Conservation (phyloP, 441 rosid species). For the Croton setiger region DNA sequence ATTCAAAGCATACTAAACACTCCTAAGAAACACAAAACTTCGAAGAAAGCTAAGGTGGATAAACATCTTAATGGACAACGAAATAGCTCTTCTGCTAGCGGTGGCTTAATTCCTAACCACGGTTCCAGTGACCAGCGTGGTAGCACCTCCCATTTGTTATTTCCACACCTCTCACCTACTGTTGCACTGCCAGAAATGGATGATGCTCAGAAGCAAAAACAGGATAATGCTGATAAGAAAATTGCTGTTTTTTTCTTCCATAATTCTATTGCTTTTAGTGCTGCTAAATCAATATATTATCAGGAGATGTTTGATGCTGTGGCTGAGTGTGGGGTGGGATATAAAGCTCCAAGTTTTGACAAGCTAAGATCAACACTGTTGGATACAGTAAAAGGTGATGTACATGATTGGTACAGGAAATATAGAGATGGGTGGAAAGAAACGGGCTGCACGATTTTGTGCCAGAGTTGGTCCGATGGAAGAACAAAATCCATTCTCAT, state of each 20-base stretch:
- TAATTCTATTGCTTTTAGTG: slow-evolving; percentile 47
- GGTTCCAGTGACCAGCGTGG: slow-evolving; percentile 43
- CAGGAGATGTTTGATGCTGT: slow-evolving; percentile 56
- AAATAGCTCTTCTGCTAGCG: slow-evolving; percentile 45
- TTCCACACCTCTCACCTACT: slow-evolving; percentile 30
- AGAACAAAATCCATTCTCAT: slow-evolving; percentile 36
- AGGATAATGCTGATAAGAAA: slow-evolving; percentile 42
- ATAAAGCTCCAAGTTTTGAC: slow-evolving; percentile 49
- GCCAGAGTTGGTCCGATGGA: slow-evolving; percentile 44
- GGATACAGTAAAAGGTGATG: slow-evolving; percentile 43
- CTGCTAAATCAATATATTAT: slow-evolving; percentile 46
- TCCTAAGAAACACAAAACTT: slow-evolving; percentile 43
- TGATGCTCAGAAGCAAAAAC: slow-evolving; percentile 37
- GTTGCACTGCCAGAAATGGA: slow-evolving; percentile 30
- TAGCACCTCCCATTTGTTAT: slow-evolving; percentile 43
- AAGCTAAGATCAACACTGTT: slow-evolving; percentile 38
- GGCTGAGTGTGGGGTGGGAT: slow-evolving; percentile 42
- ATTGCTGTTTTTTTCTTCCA: slow-evolving; percentile 50
- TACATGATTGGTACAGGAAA: slow-evolving; percentile 37
- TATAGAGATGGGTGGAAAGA: slow-evolving; percentile 51
- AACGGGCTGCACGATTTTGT: slow-evolving; percentile 59
- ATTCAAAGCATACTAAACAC: slow-evolving; percentile 42
- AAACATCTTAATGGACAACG: slow-evolving; percentile 35
- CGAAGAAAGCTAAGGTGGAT: slow-evolving; percentile 39
- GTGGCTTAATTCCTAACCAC: slow-evolving; percentile 37